Evolutionary conservation across 805 yeast genomes (phyloP).

Genomic region (Kuraishia borneana): DNA sequence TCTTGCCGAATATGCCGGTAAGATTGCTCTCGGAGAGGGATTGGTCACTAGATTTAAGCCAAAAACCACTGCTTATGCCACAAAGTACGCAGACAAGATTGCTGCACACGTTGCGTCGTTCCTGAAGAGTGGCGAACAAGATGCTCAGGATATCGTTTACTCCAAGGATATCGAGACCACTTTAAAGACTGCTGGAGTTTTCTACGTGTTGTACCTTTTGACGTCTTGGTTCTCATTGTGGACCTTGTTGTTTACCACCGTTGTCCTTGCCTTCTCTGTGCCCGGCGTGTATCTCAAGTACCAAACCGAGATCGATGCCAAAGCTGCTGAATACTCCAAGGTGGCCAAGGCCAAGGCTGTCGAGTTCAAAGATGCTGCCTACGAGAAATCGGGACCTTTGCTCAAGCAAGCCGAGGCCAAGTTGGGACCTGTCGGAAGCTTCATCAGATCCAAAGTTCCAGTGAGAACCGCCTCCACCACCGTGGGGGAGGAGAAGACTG

Average conservation of each 20-base stretch:
- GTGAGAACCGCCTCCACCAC: slow-evolving; percentile 65
- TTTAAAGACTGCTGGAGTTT: slow-evolving; percentile 55
- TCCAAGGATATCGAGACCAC: slow-evolving; percentile 66
- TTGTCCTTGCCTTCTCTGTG: slow-evolving; percentile 54
- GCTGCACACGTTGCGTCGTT: slow-evolving; percentile 23
- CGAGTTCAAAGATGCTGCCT: slow-evolving; percentile 26
- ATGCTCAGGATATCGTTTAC: slow-evolving; percentile 45
- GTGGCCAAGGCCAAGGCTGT: slow-evolving; percentile 40
- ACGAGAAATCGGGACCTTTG: slow-evolving; percentile 42
- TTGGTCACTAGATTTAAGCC: slow-evolving; percentile 71
- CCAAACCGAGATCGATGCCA: slow-evolving; percentile 68
- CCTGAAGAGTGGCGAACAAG: slow-evolving; percentile 39
- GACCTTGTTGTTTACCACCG: slow-evolving; percentile 46
- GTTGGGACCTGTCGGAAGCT: slow-evolving; percentile 56
- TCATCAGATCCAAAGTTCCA: slow-evolving; percentile 46
- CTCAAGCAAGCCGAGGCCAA: slow-evolving; percentile 44
- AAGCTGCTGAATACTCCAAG: slow-evolving; percentile 33
- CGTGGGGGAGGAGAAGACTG: slow-evolving; percentile 26
- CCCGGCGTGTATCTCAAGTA: slow-evolving; percentile 68
- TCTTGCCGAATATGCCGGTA: slow-evolving; percentile 67
- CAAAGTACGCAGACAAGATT: slow-evolving; percentile 15
- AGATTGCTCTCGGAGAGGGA: slow-evolving; percentile 66
- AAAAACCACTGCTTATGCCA: slow-evolving; percentile 22
- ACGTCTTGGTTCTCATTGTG: slow-evolving; percentile 70
- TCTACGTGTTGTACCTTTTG: slow-evolving; percentile 58